These are phyloP conservation scores for Cordyceps pruinosa DNA, from an alignment of 2,329 filamentous ascomycete genomes.

Conservation along the genomic window DNA sequence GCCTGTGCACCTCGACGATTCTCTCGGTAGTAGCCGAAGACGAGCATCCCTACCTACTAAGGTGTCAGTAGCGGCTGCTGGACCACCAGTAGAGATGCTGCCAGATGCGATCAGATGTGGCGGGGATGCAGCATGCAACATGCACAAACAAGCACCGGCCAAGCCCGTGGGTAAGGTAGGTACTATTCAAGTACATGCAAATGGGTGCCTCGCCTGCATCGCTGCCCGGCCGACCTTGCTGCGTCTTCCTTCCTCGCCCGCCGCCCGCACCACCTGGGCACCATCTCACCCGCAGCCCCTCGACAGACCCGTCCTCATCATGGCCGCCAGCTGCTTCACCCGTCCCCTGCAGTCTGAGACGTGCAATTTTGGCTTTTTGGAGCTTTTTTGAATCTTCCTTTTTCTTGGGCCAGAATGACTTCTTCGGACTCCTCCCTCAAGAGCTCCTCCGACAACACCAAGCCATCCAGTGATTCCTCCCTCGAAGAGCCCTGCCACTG, in stretches of 20 bases:
- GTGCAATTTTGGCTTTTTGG: conserved; percentile 11
- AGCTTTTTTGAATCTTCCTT: conserved; percentile 4
- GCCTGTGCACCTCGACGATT: not conserved
- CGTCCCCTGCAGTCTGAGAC: not conserved
- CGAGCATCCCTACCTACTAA: too few species aligned
- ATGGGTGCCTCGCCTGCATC: not conserved
- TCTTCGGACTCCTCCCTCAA: conserved; percentile 3
- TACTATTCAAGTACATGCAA: too few species aligned
- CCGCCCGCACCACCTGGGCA: not conserved
- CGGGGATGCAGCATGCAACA: not conserved
- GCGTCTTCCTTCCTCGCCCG: not conserved
- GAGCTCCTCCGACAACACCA: not conserved
- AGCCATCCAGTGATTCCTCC: conserved; percentile 1
- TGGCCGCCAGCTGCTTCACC: not conserved
- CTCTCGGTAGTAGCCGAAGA: conserved; percentile 5
- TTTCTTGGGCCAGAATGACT: conserved; percentile 12
- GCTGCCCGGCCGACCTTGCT: not conserved
- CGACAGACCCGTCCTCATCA: not conserved
- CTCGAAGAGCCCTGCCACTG: conserved; percentile 4
- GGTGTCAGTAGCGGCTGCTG: too few species aligned
- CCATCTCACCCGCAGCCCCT: not conserved
- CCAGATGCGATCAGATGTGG: not conserved
- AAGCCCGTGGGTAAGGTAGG: not conserved
- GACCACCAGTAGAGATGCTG: too few species aligned
- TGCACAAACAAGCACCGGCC: not conserved